Conservation (phyloP, 2,329 filamentous ascomycete species). For the Ceratocystis harringtonii region DNA sequence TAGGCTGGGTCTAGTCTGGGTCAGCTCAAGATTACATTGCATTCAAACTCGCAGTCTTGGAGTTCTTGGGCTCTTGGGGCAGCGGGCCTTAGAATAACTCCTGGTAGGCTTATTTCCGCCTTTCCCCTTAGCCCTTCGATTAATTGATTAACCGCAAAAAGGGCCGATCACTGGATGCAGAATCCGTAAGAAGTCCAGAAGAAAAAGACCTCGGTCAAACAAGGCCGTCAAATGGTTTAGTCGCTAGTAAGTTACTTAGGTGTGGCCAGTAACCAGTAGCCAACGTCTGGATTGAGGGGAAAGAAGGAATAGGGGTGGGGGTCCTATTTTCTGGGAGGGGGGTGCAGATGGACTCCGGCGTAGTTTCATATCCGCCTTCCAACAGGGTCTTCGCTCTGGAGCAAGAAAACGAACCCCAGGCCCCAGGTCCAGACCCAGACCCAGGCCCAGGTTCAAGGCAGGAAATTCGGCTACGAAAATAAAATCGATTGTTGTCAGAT, state of each 20-base stretch:
- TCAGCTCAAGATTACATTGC: neutral
- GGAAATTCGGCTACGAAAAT: neutral
- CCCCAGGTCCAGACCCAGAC: too few species aligned
- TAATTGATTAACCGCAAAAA: slow-evolving; percentile 1
- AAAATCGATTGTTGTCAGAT: neutral
- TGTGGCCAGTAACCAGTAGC: too few species aligned
- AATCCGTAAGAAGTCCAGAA: neutral
- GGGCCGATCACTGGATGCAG: slow-evolving; percentile 1
- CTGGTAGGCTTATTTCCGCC: neutral
- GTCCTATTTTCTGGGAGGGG: neutral
- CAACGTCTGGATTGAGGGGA: neutral
- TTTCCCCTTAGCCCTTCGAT: neutral
- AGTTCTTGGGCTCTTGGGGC: neutral
- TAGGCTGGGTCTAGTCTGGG: neutral
- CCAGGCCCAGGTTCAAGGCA: neutral
- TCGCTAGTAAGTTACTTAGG: neutral
- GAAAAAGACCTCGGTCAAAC: neutral
- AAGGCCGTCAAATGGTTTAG: neutral
- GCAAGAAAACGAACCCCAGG: too few species aligned
- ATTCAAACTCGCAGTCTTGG: neutral
- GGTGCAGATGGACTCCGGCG: neutral
- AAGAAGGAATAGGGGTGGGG: slow-evolving; percentile 3
- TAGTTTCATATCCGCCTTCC: neutral
- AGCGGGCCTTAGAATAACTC: neutral
- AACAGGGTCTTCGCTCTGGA: neutral